Conservation (phyloP, 2,329 filamentous ascomycete genomes). For the Stemphylium beticola region DNA sequence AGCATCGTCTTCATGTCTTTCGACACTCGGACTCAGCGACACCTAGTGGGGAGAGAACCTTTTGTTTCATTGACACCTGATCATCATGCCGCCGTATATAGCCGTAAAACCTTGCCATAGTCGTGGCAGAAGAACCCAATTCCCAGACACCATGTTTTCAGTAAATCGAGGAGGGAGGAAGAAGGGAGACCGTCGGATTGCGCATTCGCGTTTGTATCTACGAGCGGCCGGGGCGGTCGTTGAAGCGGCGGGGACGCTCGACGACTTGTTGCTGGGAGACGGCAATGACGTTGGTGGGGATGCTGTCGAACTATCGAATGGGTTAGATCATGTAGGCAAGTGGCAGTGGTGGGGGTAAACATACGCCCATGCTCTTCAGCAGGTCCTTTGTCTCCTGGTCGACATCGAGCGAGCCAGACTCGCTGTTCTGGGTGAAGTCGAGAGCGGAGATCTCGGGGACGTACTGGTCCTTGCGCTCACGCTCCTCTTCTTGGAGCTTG, state of each 20-base stretch:
- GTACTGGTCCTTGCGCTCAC: constrained; percentile 99
- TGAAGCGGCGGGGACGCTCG: constrained; percentile 84
- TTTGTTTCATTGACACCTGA: constrained; percentile 63
- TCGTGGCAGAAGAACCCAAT: constrained; percentile 91
- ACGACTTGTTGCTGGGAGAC: constrained; percentile 86
- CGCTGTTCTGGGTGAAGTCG: constrained; percentile 94
- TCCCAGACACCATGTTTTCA: constrained; percentile 75
- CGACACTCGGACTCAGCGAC: constrained; percentile 76
- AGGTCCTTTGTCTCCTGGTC: constrained; percentile 99
- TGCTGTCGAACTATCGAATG: constrained; percentile 80
- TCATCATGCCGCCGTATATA: constrained; percentile 73
- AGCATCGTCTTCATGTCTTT: constrained; percentile 71
- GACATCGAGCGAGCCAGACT: constrained; percentile 92
- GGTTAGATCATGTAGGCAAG: constrained; percentile 14
- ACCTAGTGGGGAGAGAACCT: constrained; percentile 67
- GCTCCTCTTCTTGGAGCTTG: constrained; percentile 99
- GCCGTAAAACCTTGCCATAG: constrained; percentile 81
- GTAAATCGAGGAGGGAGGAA: constrained; percentile 39
- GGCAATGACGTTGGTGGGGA: constrained; percentile 93
- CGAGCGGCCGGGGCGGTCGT: constrained; percentile 61
- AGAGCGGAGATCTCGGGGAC: constrained; percentile 98
- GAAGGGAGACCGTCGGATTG: constrained; percentile 57
- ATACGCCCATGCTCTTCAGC: constrained; percentile 98
- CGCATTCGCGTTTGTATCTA: constrained; percentile 27
- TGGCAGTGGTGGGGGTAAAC: constrained; percentile 52